Conservation (phyloP, 176 grass and related monocot genomes). For the Ensete glaucum region DNA sequence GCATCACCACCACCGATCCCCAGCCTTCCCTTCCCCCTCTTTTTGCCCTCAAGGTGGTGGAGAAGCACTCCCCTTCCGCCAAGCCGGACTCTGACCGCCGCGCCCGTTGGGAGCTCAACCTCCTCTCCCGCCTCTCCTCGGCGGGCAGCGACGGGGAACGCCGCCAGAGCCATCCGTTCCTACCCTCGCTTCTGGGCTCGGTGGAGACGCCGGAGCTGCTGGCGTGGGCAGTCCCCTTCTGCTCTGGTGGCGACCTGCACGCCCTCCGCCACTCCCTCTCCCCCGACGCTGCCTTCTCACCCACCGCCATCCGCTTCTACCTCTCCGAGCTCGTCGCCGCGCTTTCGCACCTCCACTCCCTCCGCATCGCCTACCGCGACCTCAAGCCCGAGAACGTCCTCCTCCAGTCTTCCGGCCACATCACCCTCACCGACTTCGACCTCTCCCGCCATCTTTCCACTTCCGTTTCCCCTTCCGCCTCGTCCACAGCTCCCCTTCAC, state of each 20-base stretch:
- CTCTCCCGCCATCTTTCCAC: slow-evolving; percentile 53
- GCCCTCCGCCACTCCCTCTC: slow-evolving; percentile 52
- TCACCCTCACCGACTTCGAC: slow-evolving; percentile 90
- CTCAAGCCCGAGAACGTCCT: slow-evolving; percentile 96
- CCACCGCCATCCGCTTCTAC: slow-evolving; percentile 76
- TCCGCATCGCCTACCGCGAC: slow-evolving; percentile 81
- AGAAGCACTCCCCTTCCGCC: slow-evolving; percentile 37
- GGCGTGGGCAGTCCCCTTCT: slow-evolving; percentile 81
- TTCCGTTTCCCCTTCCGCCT: slow-evolving; percentile 5
- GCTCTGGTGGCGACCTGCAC: slow-evolving; percentile 88
- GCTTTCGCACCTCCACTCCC: slow-evolving; percentile 59
- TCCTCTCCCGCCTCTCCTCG: slow-evolving; percentile 50
- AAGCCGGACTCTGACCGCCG: slow-evolving; percentile 63
- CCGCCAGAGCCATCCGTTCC: slow-evolving; percentile 43
- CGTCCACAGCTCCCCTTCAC: background rate
- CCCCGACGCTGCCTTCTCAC: slow-evolving; percentile 70
- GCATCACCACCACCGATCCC: background rate
- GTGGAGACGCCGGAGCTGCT: slow-evolving; percentile 69
- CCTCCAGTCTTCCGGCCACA: slow-evolving; percentile 65
- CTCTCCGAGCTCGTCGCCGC: slow-evolving; percentile 70
- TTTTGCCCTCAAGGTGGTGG: slow-evolving; percentile 91
- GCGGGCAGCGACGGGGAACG: background rate
- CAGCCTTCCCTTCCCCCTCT: slow-evolving; percentile 4
- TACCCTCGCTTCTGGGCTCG: slow-evolving; percentile 57
- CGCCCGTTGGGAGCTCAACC: slow-evolving; percentile 72